Conservation (phyloP, 1,139 yeast genomes). For the Blastobotrys apis region DNA sequence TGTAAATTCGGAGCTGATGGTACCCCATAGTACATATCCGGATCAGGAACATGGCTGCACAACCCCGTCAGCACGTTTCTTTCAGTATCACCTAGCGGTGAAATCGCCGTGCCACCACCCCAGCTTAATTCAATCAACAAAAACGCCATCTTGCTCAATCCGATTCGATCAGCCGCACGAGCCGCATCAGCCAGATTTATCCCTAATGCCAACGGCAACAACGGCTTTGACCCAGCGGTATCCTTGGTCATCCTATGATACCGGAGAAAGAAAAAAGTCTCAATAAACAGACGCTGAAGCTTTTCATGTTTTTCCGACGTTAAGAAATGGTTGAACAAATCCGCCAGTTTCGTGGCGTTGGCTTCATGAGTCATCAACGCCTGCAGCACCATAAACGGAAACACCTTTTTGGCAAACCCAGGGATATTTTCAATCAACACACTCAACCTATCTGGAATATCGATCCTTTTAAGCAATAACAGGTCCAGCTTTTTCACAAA, state of each 20-base stretch:
- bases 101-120: slow-evolving; percentile 9
- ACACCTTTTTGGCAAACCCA: slow-evolving; percentile 31
- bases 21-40: slow-evolving; percentile 59
- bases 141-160: slow-evolving; percentile 9
- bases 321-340: not conserved
- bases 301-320: not conserved
- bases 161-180: not conserved
- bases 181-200: slow-evolving; percentile 3
- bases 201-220: not conserved
- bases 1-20: slow-evolving; percentile 54
- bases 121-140: slow-evolving; percentile 20
- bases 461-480: not conserved
- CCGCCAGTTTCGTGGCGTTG: not conserved
- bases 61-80: slow-evolving; percentile 27
- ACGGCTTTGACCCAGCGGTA: not conserved
- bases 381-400: slow-evolving; percentile 36
- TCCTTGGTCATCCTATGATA: slow-evolving; percentile 5
- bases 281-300: not conserved
- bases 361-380: not conserved
- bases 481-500: not conserved
- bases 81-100: not conserved
- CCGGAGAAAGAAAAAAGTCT: slow-evolving; percentile 6
- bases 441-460: not conserved
- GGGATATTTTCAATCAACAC: slow-evolving; percentile 12
- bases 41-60: slow-evolving; percentile 52